Conservation (phyloP, 192 early-diverging fungal species). For the Dispira parvispora region DNA sequence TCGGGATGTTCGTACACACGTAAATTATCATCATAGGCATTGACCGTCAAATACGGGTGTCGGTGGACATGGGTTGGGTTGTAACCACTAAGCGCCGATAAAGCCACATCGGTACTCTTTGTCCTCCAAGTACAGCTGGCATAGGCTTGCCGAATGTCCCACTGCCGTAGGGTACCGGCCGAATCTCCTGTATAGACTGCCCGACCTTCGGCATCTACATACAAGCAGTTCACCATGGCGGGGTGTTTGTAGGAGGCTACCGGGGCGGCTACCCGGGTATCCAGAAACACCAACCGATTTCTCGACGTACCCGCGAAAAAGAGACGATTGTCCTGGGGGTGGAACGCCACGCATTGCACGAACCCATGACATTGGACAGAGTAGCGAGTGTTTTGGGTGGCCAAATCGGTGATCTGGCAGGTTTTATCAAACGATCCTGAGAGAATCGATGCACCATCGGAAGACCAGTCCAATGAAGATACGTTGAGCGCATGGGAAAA, state of each 20-base stretch:
- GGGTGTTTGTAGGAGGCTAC: background rate
- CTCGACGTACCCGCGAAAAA: conserved; percentile 68
- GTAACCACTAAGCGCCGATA: background rate
- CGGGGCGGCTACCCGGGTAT: conserved; percentile 21
- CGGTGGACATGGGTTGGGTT: background rate
- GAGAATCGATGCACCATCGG: conserved; percentile 43
- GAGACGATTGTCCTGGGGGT: conserved; percentile 51
- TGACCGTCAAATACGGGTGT: background rate
- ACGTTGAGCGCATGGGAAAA: conserved; percentile 48
- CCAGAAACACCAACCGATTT: conserved; percentile 48
- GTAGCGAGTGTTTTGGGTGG: conserved; percentile 38
- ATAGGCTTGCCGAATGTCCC: background rate
- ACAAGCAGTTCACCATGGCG: conserved; percentile 1
- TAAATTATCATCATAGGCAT: conserved; percentile 3
- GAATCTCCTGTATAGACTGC: conserved; percentile 5
- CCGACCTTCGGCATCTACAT: background rate
- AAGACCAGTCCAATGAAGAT: conserved; percentile 61
- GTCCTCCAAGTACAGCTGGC: background rate
- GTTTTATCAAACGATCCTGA: conserved; percentile 69
- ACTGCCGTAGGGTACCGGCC: background rate
- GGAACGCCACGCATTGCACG: conserved; percentile 69
- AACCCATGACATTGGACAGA: conserved; percentile 61
- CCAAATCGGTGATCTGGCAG: conserved; percentile 65
- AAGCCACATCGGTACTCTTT: background rate
- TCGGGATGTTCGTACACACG: background rate